Evolutionary conservation across 495 filamentous ascomycete species (phyloP).

Genomic region (Tuber magnatum): DNA sequence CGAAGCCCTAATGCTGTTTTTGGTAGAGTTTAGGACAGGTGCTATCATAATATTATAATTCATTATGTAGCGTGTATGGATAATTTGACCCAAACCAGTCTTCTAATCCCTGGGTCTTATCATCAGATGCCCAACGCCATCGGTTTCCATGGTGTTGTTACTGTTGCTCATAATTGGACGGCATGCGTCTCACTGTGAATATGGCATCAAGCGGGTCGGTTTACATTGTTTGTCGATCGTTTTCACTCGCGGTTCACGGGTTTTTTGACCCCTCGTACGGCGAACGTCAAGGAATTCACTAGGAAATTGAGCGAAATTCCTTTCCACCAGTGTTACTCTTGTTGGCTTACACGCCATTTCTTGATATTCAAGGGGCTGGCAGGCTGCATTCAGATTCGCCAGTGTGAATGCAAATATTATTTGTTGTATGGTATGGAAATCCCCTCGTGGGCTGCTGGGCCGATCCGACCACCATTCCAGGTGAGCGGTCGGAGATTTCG

Average conservation of each 20-base stretch:
- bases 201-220: background rate
- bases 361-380: background rate
- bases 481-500: background rate
- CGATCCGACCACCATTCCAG: background rate
- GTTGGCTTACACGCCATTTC: background rate
- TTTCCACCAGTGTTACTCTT: background rate
- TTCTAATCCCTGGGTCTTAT: background rate
- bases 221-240: background rate
- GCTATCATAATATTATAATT: background rate
- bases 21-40: background rate
- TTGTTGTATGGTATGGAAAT: background rate
- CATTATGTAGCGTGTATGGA: background rate
- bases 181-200: background rate
- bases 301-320: background rate
- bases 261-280: background rate
- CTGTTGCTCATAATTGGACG: background rate
- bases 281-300: background rate
- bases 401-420: background rate
- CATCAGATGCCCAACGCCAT: background rate
- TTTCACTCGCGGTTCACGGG: background rate
- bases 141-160: background rate
- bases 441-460: background rate
- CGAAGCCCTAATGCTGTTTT: constrained; percentile 1
- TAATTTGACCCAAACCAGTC: background rate
- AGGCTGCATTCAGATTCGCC: background rate